Base-by-base conservation (phyloP, 345 rosid genomes). In the Bruguiera gymnorhiza region DNA sequence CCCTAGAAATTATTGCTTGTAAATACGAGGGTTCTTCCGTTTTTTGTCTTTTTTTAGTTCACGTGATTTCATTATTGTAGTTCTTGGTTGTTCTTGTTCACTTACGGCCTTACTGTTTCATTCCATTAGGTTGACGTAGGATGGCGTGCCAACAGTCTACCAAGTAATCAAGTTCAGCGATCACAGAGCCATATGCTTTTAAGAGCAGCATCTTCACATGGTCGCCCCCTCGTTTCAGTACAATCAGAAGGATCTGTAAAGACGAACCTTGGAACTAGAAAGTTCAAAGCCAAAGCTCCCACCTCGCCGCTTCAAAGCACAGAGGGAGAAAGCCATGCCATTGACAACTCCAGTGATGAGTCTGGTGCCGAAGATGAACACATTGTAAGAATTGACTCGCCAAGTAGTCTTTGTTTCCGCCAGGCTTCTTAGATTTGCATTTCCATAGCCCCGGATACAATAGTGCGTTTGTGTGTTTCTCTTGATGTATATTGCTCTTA, bases 331-430 rank as follows among this genome's bases (percentile, higher is more conserved):
- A 52, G 66, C 24, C 63, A 2, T 26, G 67, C 18, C 6, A 27
- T 67, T 4, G 79, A 81, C 43, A 70, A 83, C 69, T 82, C 86
- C 6, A 89, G 97, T 16, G 93, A 87, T 31, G 96, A 88, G 34
- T 89, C 88, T 1, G 80, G 70, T 21, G 75, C 66, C 8, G 89
- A 86, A 63, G 86, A 91, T 32, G 97, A 88, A 66, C 67, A 80
- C 51, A 64, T 85, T 1, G 84, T 87, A 62, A 82, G 87, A 65
- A 88, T 95, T 2, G 96, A 92, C 85, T 92, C 99, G 0, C 97
- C 96, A 0, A 92, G 93, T 73, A 72, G 53, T 23, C 86, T 92
- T 34, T 86, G 92, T 50, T 95, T 89, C 73, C 83, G 34, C 21
- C 80, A 78, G 18, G 80, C 73, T 68, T 63, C 86, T 23, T 82